Conservation (phyloP, 768 basidiomycete species). For the Pulveroboletus sp. region DNA sequence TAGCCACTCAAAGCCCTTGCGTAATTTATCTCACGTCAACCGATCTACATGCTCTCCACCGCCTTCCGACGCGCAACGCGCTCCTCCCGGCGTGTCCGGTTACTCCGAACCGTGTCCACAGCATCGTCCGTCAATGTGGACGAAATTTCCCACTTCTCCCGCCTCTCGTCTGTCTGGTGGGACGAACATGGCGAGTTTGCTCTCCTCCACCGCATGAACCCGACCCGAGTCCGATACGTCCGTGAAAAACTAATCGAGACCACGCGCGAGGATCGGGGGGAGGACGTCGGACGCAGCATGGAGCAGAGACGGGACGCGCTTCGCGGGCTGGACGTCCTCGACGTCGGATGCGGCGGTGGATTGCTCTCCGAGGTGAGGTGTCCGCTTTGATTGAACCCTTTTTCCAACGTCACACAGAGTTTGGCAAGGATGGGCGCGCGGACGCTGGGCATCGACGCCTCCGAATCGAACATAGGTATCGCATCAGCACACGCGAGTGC, state of each 20-base stretch:
- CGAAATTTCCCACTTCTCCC: slow-evolving; percentile 88
- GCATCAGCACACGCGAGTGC: slow-evolving; percentile 76
- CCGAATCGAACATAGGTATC: slow-evolving; percentile 79
- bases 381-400: too few species aligned
- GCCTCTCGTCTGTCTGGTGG: slow-evolving; percentile 93
- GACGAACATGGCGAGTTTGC: slow-evolving; percentile 88
- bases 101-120: slow-evolving; percentile 21
- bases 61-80: slow-evolving; percentile 16
- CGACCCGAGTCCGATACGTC: slow-evolving; percentile 78
- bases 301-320: slow-evolving; percentile 39
- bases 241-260: slow-evolving; percentile 68
- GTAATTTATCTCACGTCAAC: neutral
- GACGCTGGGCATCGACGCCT: slow-evolving; percentile 92
- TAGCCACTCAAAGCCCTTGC: too few species aligned
- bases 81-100: slow-evolving; percentile 6
- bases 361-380: slow-evolving; percentile 78
- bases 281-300: slow-evolving; percentile 29
- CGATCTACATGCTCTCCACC: slow-evolving; percentile 17
- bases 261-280: slow-evolving; percentile 49
- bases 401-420: slow-evolving; percentile 57
- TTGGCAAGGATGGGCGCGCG: slow-evolving; percentile 82
- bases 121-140: slow-evolving; percentile 52
- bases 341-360: slow-evolving; percentile 96
- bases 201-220: slow-evolving; percentile 93
- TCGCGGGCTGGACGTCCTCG: slow-evolving; percentile 67